These are phyloP conservation scores for Parafenestella ontariensis DNA, from an alignment of 2,329 filamentous ascomycete genomes.

Conservation along the genomic window DNA sequence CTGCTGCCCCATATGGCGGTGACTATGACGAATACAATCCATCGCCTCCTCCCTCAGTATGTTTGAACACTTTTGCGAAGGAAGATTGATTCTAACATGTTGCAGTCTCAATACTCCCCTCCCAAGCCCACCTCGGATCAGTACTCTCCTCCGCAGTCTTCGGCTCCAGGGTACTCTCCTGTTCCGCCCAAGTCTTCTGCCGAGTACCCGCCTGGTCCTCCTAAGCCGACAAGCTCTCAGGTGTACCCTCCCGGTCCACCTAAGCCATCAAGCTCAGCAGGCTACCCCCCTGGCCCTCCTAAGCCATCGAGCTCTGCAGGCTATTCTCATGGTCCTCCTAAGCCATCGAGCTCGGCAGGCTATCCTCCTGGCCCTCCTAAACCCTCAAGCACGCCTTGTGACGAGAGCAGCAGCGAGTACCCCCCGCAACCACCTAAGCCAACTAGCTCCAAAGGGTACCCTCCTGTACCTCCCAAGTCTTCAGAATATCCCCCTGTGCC, in stretches of 20 bases:
- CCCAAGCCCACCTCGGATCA: slow-evolving; percentile 1
- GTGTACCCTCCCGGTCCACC: slow-evolving; percentile 4
- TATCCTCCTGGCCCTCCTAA: neutral
- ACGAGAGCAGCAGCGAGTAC: neutral
- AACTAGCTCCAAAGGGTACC: neutral
- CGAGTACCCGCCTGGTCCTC: slow-evolving; percentile 6
- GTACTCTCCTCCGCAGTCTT: neutral
- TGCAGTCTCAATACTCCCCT: neutral
- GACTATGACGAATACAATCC: slow-evolving; percentile 10
- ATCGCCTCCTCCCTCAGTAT: neutral
- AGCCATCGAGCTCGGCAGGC: neutral
- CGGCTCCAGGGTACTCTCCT: neutral
- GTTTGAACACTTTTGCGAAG: neutral
- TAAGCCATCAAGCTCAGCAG: neutral
- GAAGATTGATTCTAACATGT: neutral
- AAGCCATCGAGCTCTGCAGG: neutral
- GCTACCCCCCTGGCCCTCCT: no score
- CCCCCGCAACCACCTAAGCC: neutral
- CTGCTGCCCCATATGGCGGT: slow-evolving; percentile 25
- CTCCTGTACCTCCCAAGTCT: neutral
- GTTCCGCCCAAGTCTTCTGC: neutral
- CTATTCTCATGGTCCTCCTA: neutral
- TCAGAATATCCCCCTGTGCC: neutral
- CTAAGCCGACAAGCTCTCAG: neutral
- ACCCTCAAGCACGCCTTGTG: slow-evolving; percentile 1